Percentiles rank a stretch among this genome's conserved stretches.
These are phyloP conservation scores for Bremia lactucae DNA, from an alignment of 352 stramenopile genomes.

Conservation along the genomic window DNA sequence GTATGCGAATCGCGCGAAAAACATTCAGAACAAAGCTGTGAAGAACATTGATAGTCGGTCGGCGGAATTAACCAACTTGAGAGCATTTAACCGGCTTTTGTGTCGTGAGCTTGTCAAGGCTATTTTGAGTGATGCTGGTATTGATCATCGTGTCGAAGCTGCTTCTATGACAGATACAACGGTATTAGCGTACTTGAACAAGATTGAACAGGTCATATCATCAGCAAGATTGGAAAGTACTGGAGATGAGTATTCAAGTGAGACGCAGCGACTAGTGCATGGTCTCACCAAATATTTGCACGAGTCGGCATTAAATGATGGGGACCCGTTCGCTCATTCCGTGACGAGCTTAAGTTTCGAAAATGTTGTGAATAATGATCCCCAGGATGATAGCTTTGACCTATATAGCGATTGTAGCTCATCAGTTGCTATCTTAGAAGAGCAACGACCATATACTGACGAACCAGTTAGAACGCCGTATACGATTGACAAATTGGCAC, in stretches of 20 bases:
- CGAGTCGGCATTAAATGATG: constrained; percentile 8
- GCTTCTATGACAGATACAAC: constrained; percentile 35
- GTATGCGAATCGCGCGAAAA: constrained; percentile 80
- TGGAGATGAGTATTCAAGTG: too few species aligned
- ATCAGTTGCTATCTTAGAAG: constrained; percentile 29
- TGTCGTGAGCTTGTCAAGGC: constrained; percentile 58
- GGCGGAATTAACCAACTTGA: constrained; percentile 54
- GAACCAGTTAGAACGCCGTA: constrained; percentile 14
- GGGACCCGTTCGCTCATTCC: constrained; percentile 2
- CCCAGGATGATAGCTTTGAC: constrained; percentile 14
- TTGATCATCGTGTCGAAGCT: constrained; percentile 27
- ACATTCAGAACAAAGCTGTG: constrained; percentile 85
- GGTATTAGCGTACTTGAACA: constrained; percentile 42
- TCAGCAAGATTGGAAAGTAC: constrained; percentile 12
- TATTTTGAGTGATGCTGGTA: constrained; percentile 21
- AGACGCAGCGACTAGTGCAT: constrained; percentile 15
- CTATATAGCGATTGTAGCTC: constrained; percentile 27
- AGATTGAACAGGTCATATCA: constrained; percentile 39
- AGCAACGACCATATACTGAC: constrained; percentile 10
- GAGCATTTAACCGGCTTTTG: constrained; percentile 57
- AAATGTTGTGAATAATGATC: constrained; percentile 6
- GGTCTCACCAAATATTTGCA: constrained; percentile 12
- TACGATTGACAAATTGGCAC: constrained; percentile 29
- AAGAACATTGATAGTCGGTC: constrained; percentile 83
- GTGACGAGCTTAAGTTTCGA: constrained; percentile 7